Percentiles rank a stretch among this genome's conserved stretches.
Evolutionary conservation across 148 eudicot species (phyloP).

Genomic region (Camellia sinensis): DNA sequence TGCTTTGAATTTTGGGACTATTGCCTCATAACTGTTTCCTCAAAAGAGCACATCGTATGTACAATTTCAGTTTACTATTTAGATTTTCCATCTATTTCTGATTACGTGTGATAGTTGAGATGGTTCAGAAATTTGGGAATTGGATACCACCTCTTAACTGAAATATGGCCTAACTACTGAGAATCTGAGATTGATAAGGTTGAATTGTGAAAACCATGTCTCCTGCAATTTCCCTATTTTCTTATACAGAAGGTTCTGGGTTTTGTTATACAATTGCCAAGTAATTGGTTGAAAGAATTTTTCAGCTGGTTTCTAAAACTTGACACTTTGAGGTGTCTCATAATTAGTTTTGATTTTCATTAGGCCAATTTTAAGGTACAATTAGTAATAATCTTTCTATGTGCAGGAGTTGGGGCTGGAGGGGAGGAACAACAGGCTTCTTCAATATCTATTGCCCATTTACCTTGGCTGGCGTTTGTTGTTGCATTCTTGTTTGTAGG

Average conservation of each 20-base stretch:
- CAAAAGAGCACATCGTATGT: neutral
- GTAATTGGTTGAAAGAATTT: neutral
- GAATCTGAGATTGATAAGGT: neutral
- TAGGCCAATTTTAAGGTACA: neutral
- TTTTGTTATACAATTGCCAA: neutral
- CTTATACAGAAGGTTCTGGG: neutral
- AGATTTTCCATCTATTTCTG: neutral
- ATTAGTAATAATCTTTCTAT: conserved; percentile 17
- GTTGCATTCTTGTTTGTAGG: conserved; percentile 99
- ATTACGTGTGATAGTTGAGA: neutral
- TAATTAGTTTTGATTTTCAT: neutral
- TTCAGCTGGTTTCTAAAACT: neutral
- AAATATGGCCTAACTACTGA: neutral
- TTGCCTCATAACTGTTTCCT: neutral
- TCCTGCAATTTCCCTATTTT: neutral
- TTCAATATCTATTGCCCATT: conserved; percentile 66
- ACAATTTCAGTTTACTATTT: neutral
- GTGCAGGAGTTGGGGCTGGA: conserved; percentile 97
- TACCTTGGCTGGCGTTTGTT: conserved; percentile 83
- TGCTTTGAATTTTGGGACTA: neutral
- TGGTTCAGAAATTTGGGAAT: neutral
- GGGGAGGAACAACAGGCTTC: conserved; percentile 90
- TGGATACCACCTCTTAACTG: neutral
- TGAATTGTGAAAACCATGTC: neutral
- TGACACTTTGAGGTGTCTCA: neutral